Conservation (phyloP, 2,329 filamentous ascomycete genomes). For the Xenoacremonium recifei region DNA sequence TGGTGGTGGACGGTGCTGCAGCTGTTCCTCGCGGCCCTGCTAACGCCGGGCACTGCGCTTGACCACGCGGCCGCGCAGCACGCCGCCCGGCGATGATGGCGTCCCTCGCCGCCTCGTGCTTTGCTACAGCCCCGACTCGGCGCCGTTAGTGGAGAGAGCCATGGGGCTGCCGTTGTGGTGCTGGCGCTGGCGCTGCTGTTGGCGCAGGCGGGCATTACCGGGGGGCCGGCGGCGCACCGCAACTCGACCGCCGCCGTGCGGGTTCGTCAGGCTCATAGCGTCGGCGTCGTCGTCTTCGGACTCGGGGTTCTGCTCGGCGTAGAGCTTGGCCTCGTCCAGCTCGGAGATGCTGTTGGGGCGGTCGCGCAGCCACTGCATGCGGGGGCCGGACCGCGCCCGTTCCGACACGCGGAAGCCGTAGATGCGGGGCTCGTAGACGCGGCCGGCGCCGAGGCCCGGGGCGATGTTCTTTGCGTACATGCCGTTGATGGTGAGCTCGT, state of each 20-base stretch:
- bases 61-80: too few relatives aligned
- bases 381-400: constrained; percentile 80
- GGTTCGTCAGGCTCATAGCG: constrained; percentile 43
- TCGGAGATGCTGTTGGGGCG: constrained; percentile 78
- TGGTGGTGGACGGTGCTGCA: too few relatives aligned
- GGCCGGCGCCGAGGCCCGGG: constrained; percentile 76
- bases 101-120: background rate
- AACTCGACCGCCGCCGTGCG: too few relatives aligned
- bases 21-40: too few relatives aligned
- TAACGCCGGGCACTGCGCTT: too few relatives aligned
- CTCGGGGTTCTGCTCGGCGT: constrained; percentile 52
- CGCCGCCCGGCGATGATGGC: too few relatives aligned
- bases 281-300: constrained; percentile 60
- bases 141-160: constrained; percentile 54
- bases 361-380: constrained; percentile 95
- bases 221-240: constrained; percentile 43
- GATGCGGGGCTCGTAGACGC: constrained; percentile 92
- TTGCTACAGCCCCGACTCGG: constrained; percentile 53
- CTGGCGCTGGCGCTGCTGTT: constrained; percentile 45
- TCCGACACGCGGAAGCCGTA: constrained; percentile 96
- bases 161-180: constrained; percentile 57
- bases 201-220: constrained; percentile 40
- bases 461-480: constrained; percentile 84
- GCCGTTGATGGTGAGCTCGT: constrained; percentile 71
- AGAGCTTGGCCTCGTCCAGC: constrained; percentile 72